Evolutionary conservation across 2,329 filamentous ascomycete species (phyloP).

Genomic region (Diplocarpon mali): DNA sequence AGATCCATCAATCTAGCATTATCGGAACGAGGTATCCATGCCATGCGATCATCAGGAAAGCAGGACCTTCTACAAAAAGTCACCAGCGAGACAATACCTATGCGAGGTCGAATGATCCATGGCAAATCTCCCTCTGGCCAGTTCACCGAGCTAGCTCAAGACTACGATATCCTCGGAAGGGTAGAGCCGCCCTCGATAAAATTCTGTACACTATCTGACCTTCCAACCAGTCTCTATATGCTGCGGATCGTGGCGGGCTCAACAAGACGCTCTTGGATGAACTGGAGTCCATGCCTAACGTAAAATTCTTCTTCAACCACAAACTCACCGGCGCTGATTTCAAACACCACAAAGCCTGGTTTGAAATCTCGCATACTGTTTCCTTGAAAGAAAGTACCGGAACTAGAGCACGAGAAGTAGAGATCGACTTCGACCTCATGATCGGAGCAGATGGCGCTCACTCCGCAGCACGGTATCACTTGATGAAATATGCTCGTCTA

Average conservation of each 20-base stretch:
- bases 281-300: conserved; percentile 74
- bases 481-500: conserved; percentile 92
- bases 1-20: conserved; percentile 97
- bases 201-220: too few relatives aligned
- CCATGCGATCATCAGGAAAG: conserved; percentile 61
- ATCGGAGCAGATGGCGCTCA: conserved; percentile 94
- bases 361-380: conserved; percentile 48
- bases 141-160: conserved; percentile 68
- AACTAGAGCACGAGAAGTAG: conserved; percentile 47
- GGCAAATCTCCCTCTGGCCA: conserved; percentile 51
- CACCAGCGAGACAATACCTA: conserved; percentile 71
- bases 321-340: conserved; percentile 90
- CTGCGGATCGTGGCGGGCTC: conserved; percentile 72
- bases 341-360: conserved; percentile 69
- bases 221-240: conserved; percentile 57
- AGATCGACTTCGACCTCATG: conserved; percentile 82
- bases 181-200: conserved; percentile 36
- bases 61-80: conserved; percentile 61
- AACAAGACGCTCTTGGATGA: conserved; percentile 79
- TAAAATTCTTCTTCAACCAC: conserved; percentile 85
- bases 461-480: conserved; percentile 77
- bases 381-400: conserved; percentile 13
- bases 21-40: conserved; percentile 86
- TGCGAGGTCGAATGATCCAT: conserved; percentile 96
- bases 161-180: conserved; percentile 80